Percentiles rank a stretch among this genome's conserved stretches.
These are phyloP conservation scores for Dittrichia graveolens DNA, from an alignment of 129 eudicot species.

Conservation along the genomic window DNA sequence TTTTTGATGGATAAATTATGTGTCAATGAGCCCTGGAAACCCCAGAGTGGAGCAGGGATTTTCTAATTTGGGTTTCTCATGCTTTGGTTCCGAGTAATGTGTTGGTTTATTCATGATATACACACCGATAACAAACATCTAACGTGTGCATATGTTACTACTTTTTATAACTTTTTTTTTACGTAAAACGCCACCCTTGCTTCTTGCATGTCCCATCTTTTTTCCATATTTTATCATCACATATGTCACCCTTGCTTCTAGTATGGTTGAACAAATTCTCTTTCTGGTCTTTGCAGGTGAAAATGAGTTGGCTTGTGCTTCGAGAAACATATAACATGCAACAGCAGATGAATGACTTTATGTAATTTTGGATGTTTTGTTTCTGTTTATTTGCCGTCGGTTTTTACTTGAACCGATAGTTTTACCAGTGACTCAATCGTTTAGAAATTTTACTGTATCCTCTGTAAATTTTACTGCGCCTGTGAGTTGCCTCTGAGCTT, in stretches of 20 bases:
- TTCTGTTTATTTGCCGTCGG: neutral
- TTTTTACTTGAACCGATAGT: neutral
- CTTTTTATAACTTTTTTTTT: neutral
- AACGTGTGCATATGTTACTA: neutral
- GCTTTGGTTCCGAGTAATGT: no score
- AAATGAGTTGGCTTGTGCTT: slow-evolving; percentile 9
- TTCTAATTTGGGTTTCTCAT: neutral
- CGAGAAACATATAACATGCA: slow-evolving; percentile 17
- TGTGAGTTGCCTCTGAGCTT: slow-evolving; percentile 6
- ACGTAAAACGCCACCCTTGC: neutral
- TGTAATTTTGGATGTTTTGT: neutral
- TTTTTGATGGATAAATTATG: slow-evolving; percentile 5
- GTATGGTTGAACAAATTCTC: slow-evolving; percentile 20
- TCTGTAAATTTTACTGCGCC: neutral
- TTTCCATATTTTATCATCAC: slow-evolving; percentile 7
- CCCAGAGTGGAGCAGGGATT: no score
- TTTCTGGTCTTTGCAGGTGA: slow-evolving; percentile 26
- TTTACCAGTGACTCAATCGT: neutral
- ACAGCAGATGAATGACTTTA: neutral
- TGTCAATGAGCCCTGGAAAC: neutral
- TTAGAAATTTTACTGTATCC: neutral
- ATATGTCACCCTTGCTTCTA: slow-evolving; percentile 14
- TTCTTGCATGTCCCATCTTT: neutral
- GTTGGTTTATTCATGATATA: no score
- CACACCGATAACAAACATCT: neutral